Evolutionary conservation across 2,329 filamentous ascomycete genomes (phyloP).

Genomic region (Pseudogymnoascus sp.): DNA sequence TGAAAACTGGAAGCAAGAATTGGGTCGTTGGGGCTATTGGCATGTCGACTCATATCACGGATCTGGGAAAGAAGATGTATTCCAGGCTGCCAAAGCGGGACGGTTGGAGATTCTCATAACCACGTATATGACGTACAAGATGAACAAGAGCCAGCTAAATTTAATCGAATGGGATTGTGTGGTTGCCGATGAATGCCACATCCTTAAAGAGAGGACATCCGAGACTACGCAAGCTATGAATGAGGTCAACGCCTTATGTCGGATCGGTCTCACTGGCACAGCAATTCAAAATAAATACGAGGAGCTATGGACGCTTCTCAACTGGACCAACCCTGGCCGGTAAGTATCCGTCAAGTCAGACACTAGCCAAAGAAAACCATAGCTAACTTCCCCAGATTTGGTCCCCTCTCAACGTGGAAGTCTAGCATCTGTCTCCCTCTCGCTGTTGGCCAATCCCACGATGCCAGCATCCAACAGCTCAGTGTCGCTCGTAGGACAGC

Average conservation of each 20-base stretch:
- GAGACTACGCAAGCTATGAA: conserved; percentile 81
- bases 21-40: conserved; percentile 94
- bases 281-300: conserved; percentile 98
- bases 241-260: conserved; percentile 80
- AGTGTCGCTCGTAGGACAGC: conserved; percentile 74
- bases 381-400: conserved; percentile 32
- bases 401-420: conserved; percentile 67
- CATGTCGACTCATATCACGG: conserved; percentile 77
- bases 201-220: conserved; percentile 70
- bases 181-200: conserved; percentile 88
- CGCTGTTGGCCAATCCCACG: conserved; percentile 82
- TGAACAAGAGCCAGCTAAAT: conserved; percentile 66
- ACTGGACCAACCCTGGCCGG: conserved; percentile 86
- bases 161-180: conserved; percentile 87
- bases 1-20: conserved; percentile 81
- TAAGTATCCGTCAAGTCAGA: conserved; percentile 30
- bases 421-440: conserved; percentile 69
- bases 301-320: conserved; percentile 89
- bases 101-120: conserved; percentile 86
- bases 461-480: conserved; percentile 76
- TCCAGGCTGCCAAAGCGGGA: conserved; percentile 65
- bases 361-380: conserved; percentile 26
- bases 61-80: conserved; percentile 47
- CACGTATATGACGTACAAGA: conserved; percentile 85
- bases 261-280: conserved; percentile 88